These are phyloP conservation scores for Claviceps quebecensis DNA, from an alignment of 2,329 filamentous ascomycete species.

Conservation along the genomic window DNA sequence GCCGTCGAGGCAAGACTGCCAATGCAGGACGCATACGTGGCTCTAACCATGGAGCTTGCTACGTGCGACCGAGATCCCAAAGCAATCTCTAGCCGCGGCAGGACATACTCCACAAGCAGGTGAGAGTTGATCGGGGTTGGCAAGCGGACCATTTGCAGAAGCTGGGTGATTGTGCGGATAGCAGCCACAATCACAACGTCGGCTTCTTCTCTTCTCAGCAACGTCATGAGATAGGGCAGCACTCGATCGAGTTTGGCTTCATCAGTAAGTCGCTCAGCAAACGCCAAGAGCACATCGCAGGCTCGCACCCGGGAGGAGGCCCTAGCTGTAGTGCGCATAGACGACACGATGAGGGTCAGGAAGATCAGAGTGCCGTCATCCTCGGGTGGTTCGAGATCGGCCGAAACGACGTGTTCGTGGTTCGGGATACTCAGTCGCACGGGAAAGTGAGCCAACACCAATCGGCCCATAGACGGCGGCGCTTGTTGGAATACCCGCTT, in stretches of 20 bases:
- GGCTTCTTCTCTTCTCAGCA: conserved; percentile 62
- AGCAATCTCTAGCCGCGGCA: conserved; percentile 46
- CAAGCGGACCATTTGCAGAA: conserved; percentile 75
- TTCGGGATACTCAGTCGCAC: conserved; percentile 78
- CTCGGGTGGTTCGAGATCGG: conserved; percentile 43
- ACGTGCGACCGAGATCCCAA: conserved; percentile 28
- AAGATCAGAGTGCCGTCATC: conserved; percentile 93
- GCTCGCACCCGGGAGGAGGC: conserved; percentile 77
- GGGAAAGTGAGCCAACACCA: conserved; percentile 55
- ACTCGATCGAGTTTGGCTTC: conserved; percentile 92
- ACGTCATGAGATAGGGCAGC: conserved; percentile 72
- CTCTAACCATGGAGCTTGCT: conserved; percentile 59
- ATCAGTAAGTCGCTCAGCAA: conserved; percentile 81
- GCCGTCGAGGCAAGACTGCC: conserved; percentile 80
- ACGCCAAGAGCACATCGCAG: conserved; percentile 82
- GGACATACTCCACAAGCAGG: conserved; percentile 53
- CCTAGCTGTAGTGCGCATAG: conserved; percentile 75
- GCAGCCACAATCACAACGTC: conserved; percentile 78
- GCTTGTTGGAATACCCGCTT: conserved; percentile 18
- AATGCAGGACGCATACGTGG: conserved; percentile 85
- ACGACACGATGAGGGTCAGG: conserved; percentile 75
- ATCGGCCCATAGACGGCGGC: conserved; percentile 20
- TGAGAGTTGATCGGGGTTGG: conserved; percentile 66
- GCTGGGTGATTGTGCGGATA: conserved; percentile 73
- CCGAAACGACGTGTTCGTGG: conserved; percentile 56